phyloP scores from a whole-genome alignment of 2,329 filamentous ascomycete genomes.

The Cytospora leucostoma region DNA sequence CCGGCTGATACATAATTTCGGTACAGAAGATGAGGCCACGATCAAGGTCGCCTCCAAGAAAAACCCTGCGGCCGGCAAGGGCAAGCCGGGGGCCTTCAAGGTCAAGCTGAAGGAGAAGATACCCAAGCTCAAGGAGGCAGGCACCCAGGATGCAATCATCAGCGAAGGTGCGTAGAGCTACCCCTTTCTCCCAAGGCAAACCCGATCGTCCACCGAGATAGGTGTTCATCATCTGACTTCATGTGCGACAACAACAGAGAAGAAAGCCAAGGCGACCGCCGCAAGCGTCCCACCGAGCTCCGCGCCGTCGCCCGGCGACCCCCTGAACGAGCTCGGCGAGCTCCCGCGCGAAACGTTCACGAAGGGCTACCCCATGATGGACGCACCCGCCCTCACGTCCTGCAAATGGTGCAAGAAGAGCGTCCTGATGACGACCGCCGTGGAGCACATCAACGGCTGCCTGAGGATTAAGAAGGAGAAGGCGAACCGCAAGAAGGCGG shows the following conservation, averaged over 20 bases:
- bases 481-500: conserved; percentile 74
- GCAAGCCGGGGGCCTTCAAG: conserved; percentile 54
- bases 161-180: conserved; percentile 54
- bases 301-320: conserved; percentile 53
- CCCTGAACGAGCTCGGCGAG: conserved; percentile 72
- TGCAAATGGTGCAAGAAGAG: conserved; percentile 97
- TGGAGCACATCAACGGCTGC: conserved; percentile 80
- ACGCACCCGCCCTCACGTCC: conserved; percentile 74
- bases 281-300: conserved; percentile 45
- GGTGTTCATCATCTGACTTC: conserved; percentile 2
- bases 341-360: conserved; percentile 76
- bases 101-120: conserved; percentile 65
- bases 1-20: conserved; percentile 7
- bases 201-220: background rate
- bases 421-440: conserved; percentile 72
- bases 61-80: conserved; percentile 39
- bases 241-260: conserved; percentile 42
- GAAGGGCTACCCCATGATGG: conserved; percentile 79
- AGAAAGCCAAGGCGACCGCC: conserved; percentile 48
- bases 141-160: conserved; percentile 70
- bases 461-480: conserved; percentile 83
- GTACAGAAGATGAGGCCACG: conserved; percentile 56
- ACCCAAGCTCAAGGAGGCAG: conserved; percentile 65
- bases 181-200: conserved; percentile 16
- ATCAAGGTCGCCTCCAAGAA: conserved; percentile 66